These are phyloP conservation scores for Eucalyptus regnans DNA, from an alignment of 345 rosid species.

Conservation along the genomic window DNA sequence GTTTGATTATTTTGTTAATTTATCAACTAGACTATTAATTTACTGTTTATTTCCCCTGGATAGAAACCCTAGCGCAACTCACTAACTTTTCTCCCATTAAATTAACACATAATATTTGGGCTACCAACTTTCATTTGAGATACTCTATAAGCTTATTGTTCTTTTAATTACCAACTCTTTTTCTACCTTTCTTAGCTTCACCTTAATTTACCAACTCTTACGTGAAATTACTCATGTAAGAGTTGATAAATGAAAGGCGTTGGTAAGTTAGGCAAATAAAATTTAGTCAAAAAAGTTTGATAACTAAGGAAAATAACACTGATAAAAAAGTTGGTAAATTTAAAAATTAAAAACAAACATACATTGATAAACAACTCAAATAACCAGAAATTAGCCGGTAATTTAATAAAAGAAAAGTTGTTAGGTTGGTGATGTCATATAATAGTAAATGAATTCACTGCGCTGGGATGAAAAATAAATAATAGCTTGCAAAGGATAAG, in stretches of 20 bases:
- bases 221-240: neutral
- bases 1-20: neutral
- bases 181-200: neutral
- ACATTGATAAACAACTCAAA: neutral
- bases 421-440: neutral
- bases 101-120: neutral
- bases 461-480: neutral
- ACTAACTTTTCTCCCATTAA: neutral
- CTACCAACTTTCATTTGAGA: neutral
- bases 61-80: neutral
- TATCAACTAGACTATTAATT: neutral
- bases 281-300: neutral
- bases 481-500: neutral
- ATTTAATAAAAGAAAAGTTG: neutral
- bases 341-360: neutral
- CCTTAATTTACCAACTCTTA: neutral
- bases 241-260: neutral
- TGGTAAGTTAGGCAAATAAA: neutral
- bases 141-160: neutral
- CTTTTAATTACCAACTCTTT: neutral
- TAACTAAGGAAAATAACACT: neutral
- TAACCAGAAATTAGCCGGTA: neutral
- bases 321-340: neutral
- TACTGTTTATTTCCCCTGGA: neutral
- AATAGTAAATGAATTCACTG: neutral